Base-by-base conservation (phyloP, 495 filamentous ascomycete species). In the Penicillium macrosclerotiorum region DNA sequence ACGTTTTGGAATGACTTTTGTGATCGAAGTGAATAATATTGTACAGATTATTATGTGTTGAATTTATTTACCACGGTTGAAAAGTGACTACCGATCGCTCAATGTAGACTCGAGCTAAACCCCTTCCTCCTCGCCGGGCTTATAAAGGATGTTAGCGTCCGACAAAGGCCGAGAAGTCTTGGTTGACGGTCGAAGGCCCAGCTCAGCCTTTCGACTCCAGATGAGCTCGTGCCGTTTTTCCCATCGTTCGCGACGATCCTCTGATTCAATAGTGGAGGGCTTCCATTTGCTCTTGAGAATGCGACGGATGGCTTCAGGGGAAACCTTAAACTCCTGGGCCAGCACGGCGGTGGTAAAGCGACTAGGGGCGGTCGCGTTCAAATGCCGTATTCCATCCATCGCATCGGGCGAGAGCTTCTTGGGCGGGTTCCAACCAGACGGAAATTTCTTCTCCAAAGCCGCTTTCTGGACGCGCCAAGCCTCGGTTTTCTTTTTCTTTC, bases 401-500 rank as follows among this genome's bases (percentile, higher is more conserved):
- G 92, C 88, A 63, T 96, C 91, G 0, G 92, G 93, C 0, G 93
- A 97, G 1, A 98, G 80, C 45, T 82, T 82, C 68, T 94, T 97
- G 19, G 74, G 73, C 17, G 93, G 90, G 30, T 75, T 70, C 90
- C 92, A 98, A 5, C 83, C 82, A 1, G 54, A 63, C 1, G 80
- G 76, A 54, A 96, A 95, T 59, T 96, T 96, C 22, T 74, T 55
- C 42, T 80, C 68, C 13, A 92, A 60, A 0, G 78, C 81, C 1
- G 61, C 63, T 63, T 94, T 95, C 35, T 94, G 81, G 8, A 81
- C 66, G 52, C 79, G 74, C 90, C 90, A 96, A 3, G 40, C 35
- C 52, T 87, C 80, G 13, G 45, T 57, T 47, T 73, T 71, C 47
- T 55, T 63, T n/a, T 66, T 59, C 7, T 53, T 44, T 23, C 27